phyloP scores from a whole-genome alignment of 805 yeast species.

The Maudiozyma pseudohumilis region DNA sequence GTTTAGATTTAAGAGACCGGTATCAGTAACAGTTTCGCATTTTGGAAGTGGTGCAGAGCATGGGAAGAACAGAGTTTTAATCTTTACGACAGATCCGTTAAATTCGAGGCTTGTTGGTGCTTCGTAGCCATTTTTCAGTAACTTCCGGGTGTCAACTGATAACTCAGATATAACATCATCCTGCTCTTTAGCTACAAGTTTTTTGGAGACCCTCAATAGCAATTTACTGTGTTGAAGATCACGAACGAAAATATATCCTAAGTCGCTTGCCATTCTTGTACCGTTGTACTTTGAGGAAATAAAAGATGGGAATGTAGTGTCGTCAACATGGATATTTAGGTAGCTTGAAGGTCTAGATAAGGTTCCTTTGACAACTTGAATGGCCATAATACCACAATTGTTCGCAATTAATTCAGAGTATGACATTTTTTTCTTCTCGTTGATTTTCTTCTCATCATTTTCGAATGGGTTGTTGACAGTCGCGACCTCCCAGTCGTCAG shows the following conservation, averaged over 20 bases:
- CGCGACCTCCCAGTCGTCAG: conserved; percentile 58
- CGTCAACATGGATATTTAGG: conserved; percentile 58
- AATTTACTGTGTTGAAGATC: conserved; percentile 55
- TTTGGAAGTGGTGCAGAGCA: conserved; percentile 42
- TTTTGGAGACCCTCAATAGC: conserved; percentile 48
- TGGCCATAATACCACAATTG: conserved; percentile 53
- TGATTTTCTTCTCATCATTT: conserved; percentile 21
- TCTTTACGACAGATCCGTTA: conserved; percentile 32
- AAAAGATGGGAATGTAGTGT: conserved; percentile 48
- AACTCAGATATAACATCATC: conserved; percentile 45
- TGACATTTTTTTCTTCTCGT: conserved; percentile 36
- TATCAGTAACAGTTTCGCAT: conserved; percentile 55
- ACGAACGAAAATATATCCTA: conserved; percentile 55
- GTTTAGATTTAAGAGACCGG: conserved; percentile 51
- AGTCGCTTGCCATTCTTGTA: conserved; percentile 36
- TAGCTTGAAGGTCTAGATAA: conserved; percentile 39
- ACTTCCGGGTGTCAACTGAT: conserved; percentile 39
- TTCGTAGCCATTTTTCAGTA: conserved; percentile 41
- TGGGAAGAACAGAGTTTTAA: conserved; percentile 56
- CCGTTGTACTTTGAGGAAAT: conserved; percentile 41
- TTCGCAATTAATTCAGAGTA: conserved; percentile 41
- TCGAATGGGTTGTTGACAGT: conserved; percentile 37
- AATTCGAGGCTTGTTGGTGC: conserved; percentile 39
- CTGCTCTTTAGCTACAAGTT: conserved; percentile 36
- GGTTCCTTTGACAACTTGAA: conserved; percentile 43